Evolutionary conservation across 2,329 filamentous ascomycete genomes (phyloP).

Genomic region (Pestalotiopsis sp.): DNA sequence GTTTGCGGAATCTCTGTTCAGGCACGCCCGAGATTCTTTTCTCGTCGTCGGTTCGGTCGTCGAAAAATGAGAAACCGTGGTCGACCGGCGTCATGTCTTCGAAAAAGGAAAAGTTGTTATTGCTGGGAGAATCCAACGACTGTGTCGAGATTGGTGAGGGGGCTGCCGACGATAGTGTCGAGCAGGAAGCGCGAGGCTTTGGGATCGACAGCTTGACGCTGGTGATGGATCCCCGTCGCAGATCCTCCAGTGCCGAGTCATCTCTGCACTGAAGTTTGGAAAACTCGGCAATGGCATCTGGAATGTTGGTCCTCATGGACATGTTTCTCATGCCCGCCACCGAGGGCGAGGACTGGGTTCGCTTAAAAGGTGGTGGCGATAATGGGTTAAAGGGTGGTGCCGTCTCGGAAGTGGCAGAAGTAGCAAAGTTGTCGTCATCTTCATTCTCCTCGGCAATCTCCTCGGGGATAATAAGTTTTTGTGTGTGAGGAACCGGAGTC

Average conservation of each 20-base stretch:
- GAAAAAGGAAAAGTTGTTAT: constrained; percentile 45
- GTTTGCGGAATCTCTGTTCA: constrained; percentile 31
- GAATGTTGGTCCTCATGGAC: constrained; percentile 21
- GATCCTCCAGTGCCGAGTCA: not conserved
- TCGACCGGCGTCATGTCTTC: constrained; percentile 50
- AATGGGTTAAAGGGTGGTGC: constrained; percentile 45
- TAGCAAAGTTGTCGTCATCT: constrained; percentile 67
- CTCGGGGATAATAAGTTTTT: constrained; percentile 43
- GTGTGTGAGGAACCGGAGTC: constrained; percentile 34
- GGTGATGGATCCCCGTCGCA: constrained; percentile 5
- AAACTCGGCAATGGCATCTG: constrained; percentile 22
- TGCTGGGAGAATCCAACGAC: constrained; percentile 33
- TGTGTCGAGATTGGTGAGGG: constrained; percentile 39
- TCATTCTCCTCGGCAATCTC: constrained; percentile 54
- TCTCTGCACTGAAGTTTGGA: not conserved
- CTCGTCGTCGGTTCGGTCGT: constrained; percentile 48
- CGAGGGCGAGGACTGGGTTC: constrained; percentile 34
- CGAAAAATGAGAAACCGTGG: constrained; percentile 43
- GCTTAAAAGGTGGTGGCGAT: constrained; percentile 56
- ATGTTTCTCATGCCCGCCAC: constrained; percentile 18
- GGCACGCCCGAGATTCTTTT: constrained; percentile 33
- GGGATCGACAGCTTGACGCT: constrained; percentile 23
- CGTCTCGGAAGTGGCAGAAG: constrained; percentile 48
- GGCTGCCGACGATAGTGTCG: constrained; percentile 28
- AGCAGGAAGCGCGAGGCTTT: constrained; percentile 30